Base-by-base conservation (phyloP, 208 protist genomes). In the Naegleria fowleri region DNA sequence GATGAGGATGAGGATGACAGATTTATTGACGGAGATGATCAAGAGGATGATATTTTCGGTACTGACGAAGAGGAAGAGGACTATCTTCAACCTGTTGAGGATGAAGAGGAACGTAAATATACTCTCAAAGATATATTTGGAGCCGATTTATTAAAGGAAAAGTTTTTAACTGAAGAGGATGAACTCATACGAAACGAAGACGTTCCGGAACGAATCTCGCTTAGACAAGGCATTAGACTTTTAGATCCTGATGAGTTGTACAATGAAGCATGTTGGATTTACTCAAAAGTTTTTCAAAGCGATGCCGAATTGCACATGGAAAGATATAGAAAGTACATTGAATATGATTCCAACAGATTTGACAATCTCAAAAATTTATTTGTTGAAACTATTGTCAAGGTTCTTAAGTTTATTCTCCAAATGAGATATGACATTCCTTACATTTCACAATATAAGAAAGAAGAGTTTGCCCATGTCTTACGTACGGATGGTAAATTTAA, bases 161-260 rank as follows among this genome's bases (percentile, higher is more conserved):
- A 92, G 40, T 91, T 93, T 48, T 88, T 94, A 41, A 94, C 93
- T 33, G 86, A 90, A 59, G 90, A 90, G 15, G 93, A 94, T 85
- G 90, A 94, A 59, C 39, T 88, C 7, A 94, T 94, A 48, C 22
- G 86, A 55, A 86, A 55, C 0, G 86, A 91, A 40, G 91, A 94
- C 85, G 19, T 90, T 51, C 93, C 93, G 19, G 93, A 94, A 51
- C 48, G 93, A 58, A 88, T 90, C 19, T 83, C 90, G 90, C 40
- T 91, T 22, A 79, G 67, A 79, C n/a, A 86, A 36, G 36, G 38
- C 19, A 22, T 55, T 29, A 86, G 67, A 86, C 9, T 36, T 52
- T 25, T 86, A 1, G 83, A 25, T 29, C 15, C 84, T 22, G 67
- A 51, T 39, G 83, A 86, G 33, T 36, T 79, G 33, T 29, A 84